Conservation (phyloP, 305 asterid genomes). For the Coffea humblotiana region DNA sequence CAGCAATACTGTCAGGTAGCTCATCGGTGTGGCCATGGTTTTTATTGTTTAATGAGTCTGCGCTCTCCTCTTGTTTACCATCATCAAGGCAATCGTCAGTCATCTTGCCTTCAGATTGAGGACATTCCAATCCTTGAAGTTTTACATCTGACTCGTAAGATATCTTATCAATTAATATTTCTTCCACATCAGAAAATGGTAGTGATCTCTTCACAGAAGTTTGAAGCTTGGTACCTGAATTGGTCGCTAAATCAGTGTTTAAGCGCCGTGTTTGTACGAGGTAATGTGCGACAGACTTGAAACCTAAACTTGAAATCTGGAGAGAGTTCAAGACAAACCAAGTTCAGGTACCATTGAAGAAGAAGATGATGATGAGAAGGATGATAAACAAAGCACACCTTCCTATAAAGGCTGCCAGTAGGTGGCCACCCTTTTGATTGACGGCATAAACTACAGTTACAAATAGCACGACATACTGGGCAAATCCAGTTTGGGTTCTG, state of each 20-base stretch:
- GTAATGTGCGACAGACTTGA: conserved; percentile 92
- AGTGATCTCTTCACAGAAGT: conserved; percentile 70
- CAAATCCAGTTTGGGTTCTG: conserved; percentile 86
- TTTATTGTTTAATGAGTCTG: conserved; percentile 18
- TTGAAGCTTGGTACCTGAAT: conserved; percentile 30
- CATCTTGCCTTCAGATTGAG: conserved; percentile 6
- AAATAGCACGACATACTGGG: conserved; percentile 92
- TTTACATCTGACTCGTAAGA: conserved; percentile 21
- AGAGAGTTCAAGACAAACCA: conserved; percentile 6
- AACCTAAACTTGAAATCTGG: conserved; percentile 73
- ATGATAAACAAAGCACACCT: conserved; percentile 42
- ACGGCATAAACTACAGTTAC: conserved; percentile 98
- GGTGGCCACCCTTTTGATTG: conserved; percentile 97
- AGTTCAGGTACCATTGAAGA: conserved; percentile 7
- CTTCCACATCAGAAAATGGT: conserved; percentile 51
- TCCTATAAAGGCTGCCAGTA: conserved; percentile 84
- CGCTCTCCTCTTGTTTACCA: conserved; percentile 17
- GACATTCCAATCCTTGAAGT: conserved; percentile 10
- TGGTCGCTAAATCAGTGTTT: conserved; percentile 35
- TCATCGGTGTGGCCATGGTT: conserved; percentile 30
- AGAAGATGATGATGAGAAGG: neutral
- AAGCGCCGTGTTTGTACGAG: conserved; percentile 76
- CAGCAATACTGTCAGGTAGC: conserved; percentile 49
- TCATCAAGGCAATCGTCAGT: neutral
- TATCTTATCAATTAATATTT: conserved; percentile 28